A percentile compares a stretch with the other conserved stretches of the same genome.
These are phyloP conservation scores for Fremontodendron californicum DNA, from an alignment of 345 rosid genomes.

Conservation along the genomic window DNA sequence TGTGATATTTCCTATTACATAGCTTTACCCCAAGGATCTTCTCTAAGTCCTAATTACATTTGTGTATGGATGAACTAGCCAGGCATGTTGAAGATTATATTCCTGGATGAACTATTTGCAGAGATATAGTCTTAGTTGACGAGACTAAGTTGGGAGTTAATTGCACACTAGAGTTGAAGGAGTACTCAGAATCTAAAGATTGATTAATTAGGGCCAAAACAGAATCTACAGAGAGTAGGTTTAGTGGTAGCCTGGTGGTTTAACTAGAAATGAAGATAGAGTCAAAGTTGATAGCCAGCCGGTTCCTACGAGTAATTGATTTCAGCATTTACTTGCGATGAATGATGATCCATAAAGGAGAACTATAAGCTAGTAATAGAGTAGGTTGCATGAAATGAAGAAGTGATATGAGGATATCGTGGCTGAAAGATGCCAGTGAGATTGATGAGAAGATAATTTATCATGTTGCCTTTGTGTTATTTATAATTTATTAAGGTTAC, in stretches of 20 bases:
- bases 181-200: background rate
- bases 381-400: background rate
- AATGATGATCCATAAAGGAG: background rate
- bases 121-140: background rate
- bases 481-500: background rate
- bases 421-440: background rate
- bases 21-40: background rate
- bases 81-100: background rate
- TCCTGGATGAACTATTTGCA: background rate
- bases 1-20: background rate
- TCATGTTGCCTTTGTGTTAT: background rate
- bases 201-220: background rate
- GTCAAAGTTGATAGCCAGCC: background rate
- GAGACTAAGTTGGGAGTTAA: background rate
- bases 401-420: background rate
- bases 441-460: background rate
- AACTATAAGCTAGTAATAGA: background rate
- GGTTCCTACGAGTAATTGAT: background rate
- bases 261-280: background rate
- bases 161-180: background rate
- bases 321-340: background rate
- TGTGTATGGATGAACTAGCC: background rate
- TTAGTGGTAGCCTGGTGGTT: background rate
- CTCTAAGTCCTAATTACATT: no score
- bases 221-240: background rate